Evolutionary conservation across 352 stramenopile species (phyloP).

Genomic region (Aphanomyces cochlioides): DNA sequence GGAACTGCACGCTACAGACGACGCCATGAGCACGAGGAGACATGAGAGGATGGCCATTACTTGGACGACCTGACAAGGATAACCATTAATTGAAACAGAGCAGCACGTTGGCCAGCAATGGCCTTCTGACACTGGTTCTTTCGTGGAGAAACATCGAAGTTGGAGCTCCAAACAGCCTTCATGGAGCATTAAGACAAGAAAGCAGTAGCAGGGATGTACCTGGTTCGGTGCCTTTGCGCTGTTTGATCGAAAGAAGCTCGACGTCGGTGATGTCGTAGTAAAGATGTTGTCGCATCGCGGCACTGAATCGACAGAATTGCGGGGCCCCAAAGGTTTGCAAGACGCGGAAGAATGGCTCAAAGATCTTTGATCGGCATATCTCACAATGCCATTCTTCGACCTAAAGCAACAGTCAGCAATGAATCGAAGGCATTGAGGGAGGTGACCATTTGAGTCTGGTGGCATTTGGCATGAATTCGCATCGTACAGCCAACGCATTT

Average conservation of each 20-base stretch:
- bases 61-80: conserved; percentile 40
- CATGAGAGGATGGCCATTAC: not conserved
- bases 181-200: not conserved
- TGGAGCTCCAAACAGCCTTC: conserved; percentile 67
- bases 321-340: conserved; percentile 53
- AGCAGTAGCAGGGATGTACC: conserved; percentile 40
- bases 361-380: conserved; percentile 55
- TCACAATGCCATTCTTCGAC: conserved; percentile 71
- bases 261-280: conserved; percentile 66
- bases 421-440: not conserved
- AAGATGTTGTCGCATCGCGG: conserved; percentile 47
- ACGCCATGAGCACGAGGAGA: conserved; percentile 33
- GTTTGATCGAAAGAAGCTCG: conserved; percentile 71
- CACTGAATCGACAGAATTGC: conserved; percentile 65
- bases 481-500: conserved; percentile 50
- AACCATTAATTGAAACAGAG: conserved; percentile 66
- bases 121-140: conserved; percentile 62
- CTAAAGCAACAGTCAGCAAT: conserved; percentile 22
- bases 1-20: conserved; percentile 46
- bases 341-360: conserved; percentile 67
- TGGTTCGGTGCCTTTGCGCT: conserved; percentile 46
- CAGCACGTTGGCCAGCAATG: conserved; percentile 69
- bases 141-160: conserved; percentile 69
- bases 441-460: conserved; percentile 58
- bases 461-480: conserved; percentile 74